These are phyloP conservation scores for Phoenix roebelenii DNA, from an alignment of 176 grass and related monocot species.

Conservation along the genomic window DNA sequence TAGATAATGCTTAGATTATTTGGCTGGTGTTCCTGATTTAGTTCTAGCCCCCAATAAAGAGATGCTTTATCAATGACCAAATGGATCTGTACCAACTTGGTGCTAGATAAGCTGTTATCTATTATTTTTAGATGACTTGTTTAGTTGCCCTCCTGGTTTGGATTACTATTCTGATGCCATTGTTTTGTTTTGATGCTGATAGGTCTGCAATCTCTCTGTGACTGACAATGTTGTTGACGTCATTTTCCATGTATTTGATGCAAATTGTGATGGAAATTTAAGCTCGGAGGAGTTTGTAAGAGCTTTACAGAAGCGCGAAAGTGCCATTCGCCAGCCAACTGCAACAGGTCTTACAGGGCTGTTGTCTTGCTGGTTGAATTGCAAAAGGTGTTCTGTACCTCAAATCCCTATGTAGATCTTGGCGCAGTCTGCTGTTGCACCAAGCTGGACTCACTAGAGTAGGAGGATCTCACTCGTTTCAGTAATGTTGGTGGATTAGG, in stretches of 20 bases:
- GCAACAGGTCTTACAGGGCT: slow-evolving; percentile 28
- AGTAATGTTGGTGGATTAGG: too few species aligned
- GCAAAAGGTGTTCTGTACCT: slow-evolving; percentile 22
- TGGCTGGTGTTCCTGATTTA: too few species aligned
- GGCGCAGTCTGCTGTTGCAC: too few species aligned
- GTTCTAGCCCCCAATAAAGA: too few species aligned
- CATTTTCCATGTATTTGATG: slow-evolving; percentile 75
- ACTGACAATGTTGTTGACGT: slow-evolving; percentile 71
- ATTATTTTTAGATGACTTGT: neutral
- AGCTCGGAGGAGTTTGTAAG: slow-evolving; percentile 73
- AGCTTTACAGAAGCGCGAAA: slow-evolving; percentile 63
- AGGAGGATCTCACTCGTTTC: too few species aligned
- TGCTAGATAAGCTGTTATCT: neutral
- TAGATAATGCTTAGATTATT: too few species aligned
- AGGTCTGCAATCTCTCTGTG: slow-evolving; percentile 67
- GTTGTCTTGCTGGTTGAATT: slow-evolving; percentile 56
- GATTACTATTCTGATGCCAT: slow-evolving; percentile 9
- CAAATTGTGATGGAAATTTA: slow-evolving; percentile 58
- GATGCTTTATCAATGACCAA: too few species aligned
- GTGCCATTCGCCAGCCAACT: slow-evolving; percentile 39
- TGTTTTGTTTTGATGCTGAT: neutral
- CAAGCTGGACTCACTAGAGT: too few species aligned
- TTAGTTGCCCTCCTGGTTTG: neutral
- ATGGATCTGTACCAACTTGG: too few species aligned
- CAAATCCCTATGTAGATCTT: neutral